Evolutionary conservation across 2,329 filamentous ascomycete genomes (phyloP).

Genomic region (Trichoderma afroharzianum): DNA sequence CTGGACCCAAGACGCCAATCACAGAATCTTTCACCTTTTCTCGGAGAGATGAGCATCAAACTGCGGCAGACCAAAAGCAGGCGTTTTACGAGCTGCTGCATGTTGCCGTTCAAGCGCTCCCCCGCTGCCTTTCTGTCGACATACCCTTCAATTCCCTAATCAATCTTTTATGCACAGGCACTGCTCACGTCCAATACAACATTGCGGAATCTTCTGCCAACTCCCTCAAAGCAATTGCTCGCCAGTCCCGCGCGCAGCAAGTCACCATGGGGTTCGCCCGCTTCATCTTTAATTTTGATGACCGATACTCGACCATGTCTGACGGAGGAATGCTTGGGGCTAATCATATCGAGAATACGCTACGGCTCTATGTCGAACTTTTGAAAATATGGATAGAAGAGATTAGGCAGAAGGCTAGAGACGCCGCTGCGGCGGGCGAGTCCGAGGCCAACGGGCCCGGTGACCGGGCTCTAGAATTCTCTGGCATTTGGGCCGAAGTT

Average conservation of each 20-base stretch:
- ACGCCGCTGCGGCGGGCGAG: slow-evolving; percentile 63
- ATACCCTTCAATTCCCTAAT: slow-evolving; percentile 92
- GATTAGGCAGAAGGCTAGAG: slow-evolving; percentile 79
- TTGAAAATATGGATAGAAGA: slow-evolving; percentile 98
- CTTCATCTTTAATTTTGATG: slow-evolving; percentile 98
- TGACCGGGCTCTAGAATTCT: slow-evolving; percentile 72
- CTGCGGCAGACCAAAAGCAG: slow-evolving; percentile 77
- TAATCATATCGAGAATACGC: slow-evolving; percentile 89
- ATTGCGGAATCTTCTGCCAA: slow-evolving; percentile 90
- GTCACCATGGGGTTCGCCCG: slow-evolving; percentile 95
- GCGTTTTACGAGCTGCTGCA: slow-evolving; percentile 94
- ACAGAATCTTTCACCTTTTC: slow-evolving; percentile 90
- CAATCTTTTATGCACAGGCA: slow-evolving; percentile 92
- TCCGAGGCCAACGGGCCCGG: slow-evolving; percentile 61
- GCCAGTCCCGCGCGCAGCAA: slow-evolving; percentile 88
- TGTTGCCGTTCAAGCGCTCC: slow-evolving; percentile 90
- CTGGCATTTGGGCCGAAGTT: slow-evolving; percentile 85
- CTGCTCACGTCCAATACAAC: slow-evolving; percentile 87
- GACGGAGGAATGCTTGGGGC: slow-evolving; percentile 94
- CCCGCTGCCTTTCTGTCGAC: slow-evolving; percentile 85
- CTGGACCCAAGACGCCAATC: slow-evolving; percentile 90
- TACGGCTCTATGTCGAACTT: slow-evolving; percentile 88
- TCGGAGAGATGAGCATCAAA: slow-evolving; percentile 73
- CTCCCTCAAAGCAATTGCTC: slow-evolving; percentile 90
- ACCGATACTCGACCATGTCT: slow-evolving; percentile 94